Evolutionary conservation across 1,139 yeast genomes (phyloP), one percentile per base, ranked within the genome.

Genomic region (Hansenula anomala): DNA sequence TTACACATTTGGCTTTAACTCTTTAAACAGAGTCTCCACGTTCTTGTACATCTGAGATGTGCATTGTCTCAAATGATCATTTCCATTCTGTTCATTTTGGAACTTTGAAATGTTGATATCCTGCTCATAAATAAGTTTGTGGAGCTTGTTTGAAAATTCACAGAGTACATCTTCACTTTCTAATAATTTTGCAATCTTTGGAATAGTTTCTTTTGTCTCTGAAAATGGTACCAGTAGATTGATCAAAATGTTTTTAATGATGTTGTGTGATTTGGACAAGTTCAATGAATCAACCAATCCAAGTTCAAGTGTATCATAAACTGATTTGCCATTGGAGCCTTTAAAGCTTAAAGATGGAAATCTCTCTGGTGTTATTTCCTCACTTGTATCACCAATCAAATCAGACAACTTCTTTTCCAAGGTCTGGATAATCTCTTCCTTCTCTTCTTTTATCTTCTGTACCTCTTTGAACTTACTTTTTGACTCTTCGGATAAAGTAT

Each of bases 221-320:
- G 44, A 29, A 34, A 31, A 49, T 14, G 55, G 53, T 11, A 51
- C 36, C 9, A 42, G 34, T 36, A 51, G 46, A 30, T 48, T 43
- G 12, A 53, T 36, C 40, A 52, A 33, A 3, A 53, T 39, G 40
- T 53, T 53, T 39, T 52, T 53, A 22, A 51, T 37, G 10, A 44
- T 31, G 39, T 51, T 52, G n/a, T 47, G 53, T 4, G 54, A 43
- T 14, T 44, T 36, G 3, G 43, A 27, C 36, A 45, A 36, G 4
- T 50, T 31, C 18, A 53, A 42, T 3, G 20, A 13, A 30, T 53
- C 55, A 20, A 53, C 43, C 6, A 32, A n/a, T 0, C 39, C 11
- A 3, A 53, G 43, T n/a, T 47, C 48, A 29, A 53, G 48, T 3
- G 29, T 30, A 2, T 44, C 44, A 29, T 49, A 52, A 8, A 43